Conservation (phyloP, 2,329 filamentous ascomycete species). For the Cladobotryum mycophilum region DNA sequence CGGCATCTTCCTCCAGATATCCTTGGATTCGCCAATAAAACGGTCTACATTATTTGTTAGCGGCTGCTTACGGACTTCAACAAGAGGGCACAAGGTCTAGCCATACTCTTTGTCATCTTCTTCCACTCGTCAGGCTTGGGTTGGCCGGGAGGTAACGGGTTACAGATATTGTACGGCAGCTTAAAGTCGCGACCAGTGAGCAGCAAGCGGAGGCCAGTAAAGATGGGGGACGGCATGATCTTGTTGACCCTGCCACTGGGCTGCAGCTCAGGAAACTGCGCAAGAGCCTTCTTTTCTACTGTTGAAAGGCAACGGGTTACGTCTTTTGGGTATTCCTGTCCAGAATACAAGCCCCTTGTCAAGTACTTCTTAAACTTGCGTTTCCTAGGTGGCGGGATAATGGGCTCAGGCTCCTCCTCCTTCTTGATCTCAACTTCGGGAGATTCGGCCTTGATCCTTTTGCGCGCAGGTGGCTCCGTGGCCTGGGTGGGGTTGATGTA, state of each 20-base stretch:
- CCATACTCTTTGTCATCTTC: conserved; percentile 82
- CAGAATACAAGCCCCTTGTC: conserved; percentile 77
- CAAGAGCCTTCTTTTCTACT: conserved; percentile 46
- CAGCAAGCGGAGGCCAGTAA: conserved; percentile 64
- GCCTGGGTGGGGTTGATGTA: conserved; percentile 43
- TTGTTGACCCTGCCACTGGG: conserved; percentile 45
- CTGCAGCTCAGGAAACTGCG: conserved; percentile 40
- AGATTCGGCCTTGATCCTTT: conserved; percentile 25
- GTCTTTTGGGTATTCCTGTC: conserved; percentile 57
- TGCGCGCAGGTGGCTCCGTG: conserved; percentile 31
- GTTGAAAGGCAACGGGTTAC: conserved; percentile 41
- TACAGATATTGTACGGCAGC: conserved; percentile 84
- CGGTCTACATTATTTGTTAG: conserved; percentile 58
- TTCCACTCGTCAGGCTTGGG: conserved; percentile 91
- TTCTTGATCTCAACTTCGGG: conserved; percentile 15
- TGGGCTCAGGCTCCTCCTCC: conserved; percentile 33
- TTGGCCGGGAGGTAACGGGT: conserved; percentile 76
- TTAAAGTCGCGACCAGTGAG: conserved; percentile 75
- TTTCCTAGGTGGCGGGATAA: conserved; percentile 30
- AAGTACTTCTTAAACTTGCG: conserved; percentile 68
- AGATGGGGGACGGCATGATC: conserved; percentile 70
- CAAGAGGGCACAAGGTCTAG: background rate
- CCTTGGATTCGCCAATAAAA: conserved; percentile 77
- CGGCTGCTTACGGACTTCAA: conserved; percentile 7
- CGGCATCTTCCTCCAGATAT: conserved; percentile 74